Conservation (phyloP, 495 filamentous ascomycete species). For the Aspergillus cristatus region DNA sequence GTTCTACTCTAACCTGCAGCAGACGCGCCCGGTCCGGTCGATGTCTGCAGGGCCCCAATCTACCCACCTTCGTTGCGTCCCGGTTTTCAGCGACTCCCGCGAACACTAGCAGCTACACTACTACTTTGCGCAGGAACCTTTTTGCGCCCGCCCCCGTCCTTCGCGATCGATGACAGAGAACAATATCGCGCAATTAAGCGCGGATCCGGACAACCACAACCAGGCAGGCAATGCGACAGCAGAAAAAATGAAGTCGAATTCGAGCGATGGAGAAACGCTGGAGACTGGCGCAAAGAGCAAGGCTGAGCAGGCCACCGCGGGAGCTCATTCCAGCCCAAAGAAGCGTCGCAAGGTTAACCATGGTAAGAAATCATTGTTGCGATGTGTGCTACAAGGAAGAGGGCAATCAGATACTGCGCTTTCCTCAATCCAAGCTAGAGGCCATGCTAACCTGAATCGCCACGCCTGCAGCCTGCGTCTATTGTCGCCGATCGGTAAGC, state of each 20-base stretch:
- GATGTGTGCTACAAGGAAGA: conserved; percentile 23
- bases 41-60: conserved; percentile 22
- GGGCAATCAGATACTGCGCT: conserved; percentile 9
- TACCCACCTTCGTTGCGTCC: conserved; percentile 5
- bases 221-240: conserved; percentile 13
- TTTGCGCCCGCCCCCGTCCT: conserved; percentile 14
- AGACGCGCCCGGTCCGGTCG: conserved; percentile 1
- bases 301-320: conserved; percentile 25
- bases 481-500: conserved; percentile 98
- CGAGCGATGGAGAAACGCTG: conserved; percentile 9
- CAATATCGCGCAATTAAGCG: conserved; percentile 18
- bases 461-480: conserved; percentile 76
- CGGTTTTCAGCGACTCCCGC: conserved; percentile 9
- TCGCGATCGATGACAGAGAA: conserved; percentile 31
- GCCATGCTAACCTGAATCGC: conserved; percentile 19
- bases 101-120: conserved; percentile 8
- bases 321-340: conserved; percentile 58
- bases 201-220: conserved; percentile 19
- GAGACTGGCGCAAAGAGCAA: conserved; percentile 30
- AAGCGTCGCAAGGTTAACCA: conserved; percentile 99
- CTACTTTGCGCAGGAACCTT: conserved; percentile 18
- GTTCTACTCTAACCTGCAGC: no score
- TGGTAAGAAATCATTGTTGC: conserved; percentile 51
- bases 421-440: conserved; percentile 18
- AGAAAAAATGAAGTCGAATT: conserved; percentile 7